These are phyloP conservation scores for Dissophora ornata DNA, from an alignment of 192 early-diverging fungal species.

Conservation along the genomic window DNA sequence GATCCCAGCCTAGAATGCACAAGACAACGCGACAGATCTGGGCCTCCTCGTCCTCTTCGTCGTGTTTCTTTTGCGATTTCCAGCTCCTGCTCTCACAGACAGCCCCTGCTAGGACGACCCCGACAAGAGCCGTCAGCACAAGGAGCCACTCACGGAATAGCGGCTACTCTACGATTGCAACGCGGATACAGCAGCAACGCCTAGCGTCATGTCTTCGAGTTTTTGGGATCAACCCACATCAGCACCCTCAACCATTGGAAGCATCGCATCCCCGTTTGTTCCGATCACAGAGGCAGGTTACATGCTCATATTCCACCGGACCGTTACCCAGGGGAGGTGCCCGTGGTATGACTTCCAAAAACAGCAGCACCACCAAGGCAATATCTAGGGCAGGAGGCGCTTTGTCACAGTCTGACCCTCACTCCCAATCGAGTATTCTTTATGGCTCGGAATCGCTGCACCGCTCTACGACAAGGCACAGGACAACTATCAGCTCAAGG, in stretches of 20 bases:
- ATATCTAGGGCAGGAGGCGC: not conserved
- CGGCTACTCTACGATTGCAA: not conserved
- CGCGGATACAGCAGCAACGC: constrained; percentile 8
- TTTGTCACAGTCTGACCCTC: not conserved
- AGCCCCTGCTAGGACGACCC: not conserved
- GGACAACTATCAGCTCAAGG: not conserved
- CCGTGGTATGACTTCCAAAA: not conserved
- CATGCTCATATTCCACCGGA: constrained; percentile 23
- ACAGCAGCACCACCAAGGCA: not conserved
- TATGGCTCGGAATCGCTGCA: not conserved
- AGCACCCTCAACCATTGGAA: not conserved
- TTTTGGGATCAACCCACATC: constrained; percentile 11
- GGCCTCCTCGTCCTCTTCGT: constrained; percentile 35
- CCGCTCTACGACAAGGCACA: not conserved
- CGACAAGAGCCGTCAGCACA: not conserved
- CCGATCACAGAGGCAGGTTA: constrained; percentile 4
- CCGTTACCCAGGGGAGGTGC: not conserved
- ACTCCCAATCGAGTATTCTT: not conserved
- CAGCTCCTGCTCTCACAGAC: constrained; percentile 20
- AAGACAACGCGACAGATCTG: constrained; percentile 52
- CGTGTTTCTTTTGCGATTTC: constrained; percentile 45
- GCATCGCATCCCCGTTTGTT: not conserved
- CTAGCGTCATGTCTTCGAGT: constrained; percentile 15
- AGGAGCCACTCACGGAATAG: not conserved
- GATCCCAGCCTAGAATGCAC: constrained; percentile 30